Percentiles rank a stretch among this genome's conserved stretches.
Evolutionary conservation across 768 basidiomycete species (phyloP).

Genomic region (Mycena vulgaris): DNA sequence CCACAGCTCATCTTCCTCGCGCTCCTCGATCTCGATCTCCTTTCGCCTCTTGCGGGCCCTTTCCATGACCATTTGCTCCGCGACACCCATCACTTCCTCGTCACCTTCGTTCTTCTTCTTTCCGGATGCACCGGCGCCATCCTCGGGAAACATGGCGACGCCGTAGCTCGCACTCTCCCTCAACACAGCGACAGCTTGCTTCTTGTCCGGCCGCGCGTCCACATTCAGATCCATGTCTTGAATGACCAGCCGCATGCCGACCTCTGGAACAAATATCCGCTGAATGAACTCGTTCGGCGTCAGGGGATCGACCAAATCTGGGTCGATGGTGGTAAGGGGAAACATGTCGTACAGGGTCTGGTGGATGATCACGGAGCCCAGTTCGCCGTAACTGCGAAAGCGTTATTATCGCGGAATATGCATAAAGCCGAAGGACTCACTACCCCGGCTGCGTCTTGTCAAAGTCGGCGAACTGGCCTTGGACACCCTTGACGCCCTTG

Average conservation of each 20-base stretch:
- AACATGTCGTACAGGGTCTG: slow-evolving; percentile 84
- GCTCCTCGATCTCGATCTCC: slow-evolving; percentile 64
- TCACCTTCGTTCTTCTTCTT: slow-evolving; percentile 40
- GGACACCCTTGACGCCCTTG: slow-evolving; percentile 75
- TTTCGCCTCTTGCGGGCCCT: slow-evolving; percentile 66
- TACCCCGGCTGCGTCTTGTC: slow-evolving; percentile 91
- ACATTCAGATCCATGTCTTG: slow-evolving; percentile 72
- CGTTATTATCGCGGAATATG: not conserved
- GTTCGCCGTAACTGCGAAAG: slow-evolving; percentile 82
- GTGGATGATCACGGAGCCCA: slow-evolving; percentile 86
- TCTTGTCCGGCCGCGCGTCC: slow-evolving; percentile 50
- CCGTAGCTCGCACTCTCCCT: slow-evolving; percentile 88
- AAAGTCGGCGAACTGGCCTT: slow-evolving; percentile 84
- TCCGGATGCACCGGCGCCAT: slow-evolving; percentile 52
- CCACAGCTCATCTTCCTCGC: slow-evolving; percentile 47
- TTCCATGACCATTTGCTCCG: slow-evolving; percentile 69
- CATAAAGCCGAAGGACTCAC: slow-evolving; percentile 63
- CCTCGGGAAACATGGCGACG: slow-evolving; percentile 87
- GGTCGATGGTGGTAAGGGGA: slow-evolving; percentile 71
- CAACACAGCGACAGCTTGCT: slow-evolving; percentile 69
- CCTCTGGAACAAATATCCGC: slow-evolving; percentile 92
- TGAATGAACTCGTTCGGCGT: slow-evolving; percentile 84
- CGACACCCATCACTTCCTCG: slow-evolving; percentile 57
- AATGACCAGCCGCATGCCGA: slow-evolving; percentile 85
- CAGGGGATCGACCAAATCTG: slow-evolving; percentile 73